A percentile compares a stretch with the other conserved stretches of the same genome.
phyloP scores from a whole-genome alignment of 306 rosid genomes.

The Astragalus glycyphyllos region DNA sequence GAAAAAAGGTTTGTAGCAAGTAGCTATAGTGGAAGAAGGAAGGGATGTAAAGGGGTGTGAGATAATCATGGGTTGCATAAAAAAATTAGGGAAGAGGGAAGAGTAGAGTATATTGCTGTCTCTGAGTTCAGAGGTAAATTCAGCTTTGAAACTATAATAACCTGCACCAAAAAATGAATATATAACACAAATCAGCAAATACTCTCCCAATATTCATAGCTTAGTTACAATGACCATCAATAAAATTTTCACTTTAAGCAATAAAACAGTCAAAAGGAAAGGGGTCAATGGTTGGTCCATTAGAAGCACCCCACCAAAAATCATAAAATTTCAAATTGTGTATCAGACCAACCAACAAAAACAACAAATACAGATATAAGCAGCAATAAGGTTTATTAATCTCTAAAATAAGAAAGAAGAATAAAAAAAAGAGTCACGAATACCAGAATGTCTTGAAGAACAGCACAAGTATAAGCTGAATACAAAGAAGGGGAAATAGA shows the following conservation, averaged over 20 bases:
- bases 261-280: not conserved
- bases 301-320: not conserved
- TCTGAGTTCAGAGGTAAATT: slow-evolving; percentile 14
- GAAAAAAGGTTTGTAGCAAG: slow-evolving; percentile 40
- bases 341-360: no score
- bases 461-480: not conserved
- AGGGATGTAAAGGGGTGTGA: slow-evolving; percentile 44
- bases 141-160: slow-evolving; percentile 24
- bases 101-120: not conserved
- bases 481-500: slow-evolving; percentile 2
- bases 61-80: slow-evolving; percentile 49
- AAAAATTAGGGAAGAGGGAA: not conserved
- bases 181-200: not conserved
- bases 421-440: no score
- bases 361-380: no score
- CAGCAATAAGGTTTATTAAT: no score
- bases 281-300: no score
- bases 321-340: not conserved
- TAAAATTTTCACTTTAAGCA: slow-evolving; percentile 2
- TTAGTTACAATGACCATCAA: not conserved
- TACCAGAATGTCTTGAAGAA: not conserved
- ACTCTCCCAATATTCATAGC: not conserved
- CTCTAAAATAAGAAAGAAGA: no score
- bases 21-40: slow-evolving; percentile 43
- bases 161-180: slow-evolving; percentile 44